phyloP scores from a whole-genome alignment of 768 basidiomycete genomes.

The Termitomyces sp. region DNA sequence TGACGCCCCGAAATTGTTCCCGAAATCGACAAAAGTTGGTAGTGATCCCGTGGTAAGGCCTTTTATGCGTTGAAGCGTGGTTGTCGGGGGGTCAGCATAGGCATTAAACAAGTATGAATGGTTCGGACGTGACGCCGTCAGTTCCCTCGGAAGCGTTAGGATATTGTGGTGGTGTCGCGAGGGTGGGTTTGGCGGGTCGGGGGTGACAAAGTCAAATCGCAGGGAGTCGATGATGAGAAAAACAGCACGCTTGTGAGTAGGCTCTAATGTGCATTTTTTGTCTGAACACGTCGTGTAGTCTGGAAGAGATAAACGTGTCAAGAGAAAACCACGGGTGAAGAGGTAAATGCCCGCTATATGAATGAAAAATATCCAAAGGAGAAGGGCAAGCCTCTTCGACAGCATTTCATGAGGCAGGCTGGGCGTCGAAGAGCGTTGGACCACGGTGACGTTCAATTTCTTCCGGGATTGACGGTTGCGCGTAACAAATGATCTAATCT shows the following conservation, averaged over 20 bases:
- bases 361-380: conserved; percentile 59
- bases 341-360: conserved; percentile 83
- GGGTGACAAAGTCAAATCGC: conserved; percentile 89
- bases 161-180: conserved; percentile 80
- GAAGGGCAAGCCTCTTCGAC: conserved; percentile 28
- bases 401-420: conserved; percentile 13
- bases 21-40: conserved; percentile 94
- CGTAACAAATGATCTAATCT: too few relatives aligned
- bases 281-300: conserved; percentile 43
- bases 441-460: too few relatives aligned
- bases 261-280: conserved; percentile 41
- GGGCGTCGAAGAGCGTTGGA: background rate
- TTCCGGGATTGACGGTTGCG: too few relatives aligned
- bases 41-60: conserved; percentile 92
- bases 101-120: conserved; percentile 87
- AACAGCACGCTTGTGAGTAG: conserved; percentile 78
- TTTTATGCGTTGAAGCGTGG: conserved; percentile 93
- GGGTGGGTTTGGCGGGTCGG: conserved; percentile 55
- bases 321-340: conserved; percentile 89
- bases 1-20: conserved; percentile 86
- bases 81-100: conserved; percentile 91
- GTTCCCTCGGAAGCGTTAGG: conserved; percentile 71
- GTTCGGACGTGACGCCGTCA: conserved; percentile 59
- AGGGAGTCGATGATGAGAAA: conserved; percentile 89
- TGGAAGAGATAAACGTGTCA: conserved; percentile 71